Conservation (phyloP, 2,329 filamentous ascomycete genomes). For the Corynespora cassiicola region DNA sequence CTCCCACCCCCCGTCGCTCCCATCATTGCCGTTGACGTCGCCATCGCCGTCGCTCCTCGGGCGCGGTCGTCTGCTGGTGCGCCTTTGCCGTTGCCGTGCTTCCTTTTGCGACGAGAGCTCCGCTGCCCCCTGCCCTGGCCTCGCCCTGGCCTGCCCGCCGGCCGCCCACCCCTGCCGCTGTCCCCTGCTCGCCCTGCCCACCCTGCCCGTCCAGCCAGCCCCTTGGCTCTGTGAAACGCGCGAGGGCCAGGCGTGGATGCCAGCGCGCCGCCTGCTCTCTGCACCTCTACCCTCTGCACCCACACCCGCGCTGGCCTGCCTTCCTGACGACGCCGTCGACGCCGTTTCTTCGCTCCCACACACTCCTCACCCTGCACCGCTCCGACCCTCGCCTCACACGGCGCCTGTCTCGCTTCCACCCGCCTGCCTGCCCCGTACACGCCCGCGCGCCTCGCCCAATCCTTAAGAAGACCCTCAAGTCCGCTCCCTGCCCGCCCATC, state of each 20-base stretch:
- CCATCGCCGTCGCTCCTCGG: too few species aligned
- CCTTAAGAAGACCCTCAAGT: conserved; percentile 1
- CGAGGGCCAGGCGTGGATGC: conserved; percentile 15
- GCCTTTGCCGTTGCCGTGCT: neutral
- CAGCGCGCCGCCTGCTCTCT: too few species aligned
- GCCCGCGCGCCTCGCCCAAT: neutral
- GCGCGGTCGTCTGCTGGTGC: neutral
- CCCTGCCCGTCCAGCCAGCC: conserved; percentile 23
- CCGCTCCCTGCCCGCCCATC: conserved; percentile 7
- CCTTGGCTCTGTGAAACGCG: conserved; percentile 33
- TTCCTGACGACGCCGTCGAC: conserved; percentile 8
- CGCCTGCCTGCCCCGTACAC: conserved; percentile 5
- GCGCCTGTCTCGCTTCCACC: conserved; percentile 2
- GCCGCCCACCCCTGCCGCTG: neutral
- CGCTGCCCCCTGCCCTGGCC: neutral
- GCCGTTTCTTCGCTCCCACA: conserved; percentile 1
- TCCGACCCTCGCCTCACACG: conserved; percentile 1
- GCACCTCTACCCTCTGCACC: conserved; percentile 22
- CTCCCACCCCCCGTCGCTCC: too few species aligned
- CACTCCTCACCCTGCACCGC: conserved; percentile 1
- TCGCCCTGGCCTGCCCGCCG: neutral
- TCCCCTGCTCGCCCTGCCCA: conserved; percentile 17
- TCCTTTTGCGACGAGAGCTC: too few species aligned
- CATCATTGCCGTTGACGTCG: too few species aligned
- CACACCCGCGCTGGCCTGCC: conserved; percentile 8